phyloP scores from a whole-genome alignment of 73 alveolate species.

The Paramecium tetraurelia region DNA sequence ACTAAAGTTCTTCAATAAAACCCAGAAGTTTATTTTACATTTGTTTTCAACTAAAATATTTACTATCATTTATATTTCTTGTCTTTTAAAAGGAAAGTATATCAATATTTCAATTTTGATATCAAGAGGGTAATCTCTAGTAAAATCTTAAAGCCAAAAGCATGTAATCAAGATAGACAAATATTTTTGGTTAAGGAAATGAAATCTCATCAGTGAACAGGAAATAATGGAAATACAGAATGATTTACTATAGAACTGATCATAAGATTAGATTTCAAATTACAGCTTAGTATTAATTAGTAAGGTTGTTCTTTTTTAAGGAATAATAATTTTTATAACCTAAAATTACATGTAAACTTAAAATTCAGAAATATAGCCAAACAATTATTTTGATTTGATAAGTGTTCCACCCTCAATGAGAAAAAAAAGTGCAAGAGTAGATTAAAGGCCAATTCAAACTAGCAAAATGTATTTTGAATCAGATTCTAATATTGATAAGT shows the following conservation, averaged over 20 bases:
- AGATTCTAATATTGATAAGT: constrained; percentile 17
- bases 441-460: not conserved
- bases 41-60: not conserved
- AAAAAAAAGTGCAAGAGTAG: constrained; percentile 5
- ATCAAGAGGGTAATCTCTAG: too few species aligned
- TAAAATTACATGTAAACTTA: not conserved
- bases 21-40: not conserved
- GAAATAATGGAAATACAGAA: not conserved
- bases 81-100: too few species aligned
- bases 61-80: not conserved
- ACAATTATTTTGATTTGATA: constrained; percentile 5
- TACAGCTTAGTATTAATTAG: too few species aligned
- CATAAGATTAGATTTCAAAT: not conserved
- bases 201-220: not conserved
- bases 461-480: constrained; percentile 7
- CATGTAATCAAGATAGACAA: not conserved
- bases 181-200: not conserved
- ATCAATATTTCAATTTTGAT: too few species aligned
- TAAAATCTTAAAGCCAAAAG: not conserved
- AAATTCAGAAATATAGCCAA: not conserved
- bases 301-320: not conserved
- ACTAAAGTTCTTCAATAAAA: not conserved
- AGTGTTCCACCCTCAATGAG: constrained; percentile 45
- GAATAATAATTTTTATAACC: not conserved
- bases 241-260: not conserved